Evolutionary conservation across 2,329 filamentous ascomycete species (phyloP), one percentile per base, ranked within the genome.

Genomic region (Cladophialophora immunda): DNA sequence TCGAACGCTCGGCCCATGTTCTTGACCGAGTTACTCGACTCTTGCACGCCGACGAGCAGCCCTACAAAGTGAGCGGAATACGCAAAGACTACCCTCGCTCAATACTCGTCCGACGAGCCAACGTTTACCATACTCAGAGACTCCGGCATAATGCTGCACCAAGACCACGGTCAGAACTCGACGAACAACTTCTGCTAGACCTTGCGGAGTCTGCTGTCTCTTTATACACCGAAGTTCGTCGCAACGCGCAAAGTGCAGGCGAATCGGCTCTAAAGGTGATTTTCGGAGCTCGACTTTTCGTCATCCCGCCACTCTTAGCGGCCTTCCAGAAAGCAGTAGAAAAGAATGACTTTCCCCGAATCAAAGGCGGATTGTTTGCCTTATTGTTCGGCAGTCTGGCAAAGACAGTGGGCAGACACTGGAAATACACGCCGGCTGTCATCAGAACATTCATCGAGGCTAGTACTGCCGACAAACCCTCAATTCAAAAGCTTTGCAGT

Each of bases 331-430:
- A 89, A 68, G 93, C 93, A 29, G 85, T 99, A 32, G 89, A 90
- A 62, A 86, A 88, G 50, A 91, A 90, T 66, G 93, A 99, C 71
- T 92, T 93, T 76, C 92, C 95, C 69, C 88, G 93, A 15, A 97
- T 99, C 78, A 99, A 99, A 80, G 95, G 96, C 36, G 92, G 91
- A 38, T 89, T 99, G 82, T 98, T 95, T 77, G 94, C 94, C 0
- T 81, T 99, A 30, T 82, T 98, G 19, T 96, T 94, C 73, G 94
- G 94, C 11, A 96, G 92, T 68, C 82, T 99, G 38, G 86, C 93
- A 5, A 96, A 94, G 80, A 96, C 94, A 0, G 87, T 97, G 54
- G 88, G 93, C 55, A 90, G 92, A 62, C 94, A 99, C 77, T 99
- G 96, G 96, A 90, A 94, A 45, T 97, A 94, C 78, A 93, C 95